Evolutionary conservation across 2,329 filamentous ascomycete species (phyloP), one percentile per base, ranked within the genome.

Genomic region (Lizonia empirigonia): DNA sequence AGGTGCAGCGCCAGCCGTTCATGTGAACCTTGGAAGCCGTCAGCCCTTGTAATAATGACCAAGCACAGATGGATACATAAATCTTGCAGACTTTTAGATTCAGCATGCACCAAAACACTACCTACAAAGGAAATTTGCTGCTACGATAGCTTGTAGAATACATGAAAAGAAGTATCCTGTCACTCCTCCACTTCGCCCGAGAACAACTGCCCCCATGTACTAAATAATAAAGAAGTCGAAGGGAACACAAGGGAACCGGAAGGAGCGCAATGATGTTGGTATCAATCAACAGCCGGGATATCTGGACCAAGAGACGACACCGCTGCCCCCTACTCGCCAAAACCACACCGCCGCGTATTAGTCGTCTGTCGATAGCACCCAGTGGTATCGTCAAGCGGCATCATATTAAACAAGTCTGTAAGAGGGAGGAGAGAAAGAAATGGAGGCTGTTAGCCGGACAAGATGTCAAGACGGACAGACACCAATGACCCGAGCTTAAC

Each of bases 401-500:
- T 67, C 65, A 65, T 67, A 73, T 73, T 73, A 73, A 72, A 71
- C 68, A 68, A 71, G 64, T 73, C 59, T 73, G 63, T 70, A 69
- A 72, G 68, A 69, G 68, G 67, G 65, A 65, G 58, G 57, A 60
- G 60, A 67, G 69, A 72, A 73, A 55, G 55, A 60, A 65, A 56
- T 64, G 65, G 62, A 58, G 54, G 61, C 57, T 67, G 65, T 62
- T 58, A 58, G 66, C 55, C 60, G 63, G 53, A 55, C 58, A 44
- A 53, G 49, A 55, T 59, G 65, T 68, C 60, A 61, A 56, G 49
- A 55, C 57, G 38, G 24, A 49, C 38, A n/a, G 44, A 44, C 39
- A 48, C 33, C 34, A 38, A 18, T 33, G 15, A 42, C 40, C 51
- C 29, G 32, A 26, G 29, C 63, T 74, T 93, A 96, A 78, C 94